Percentiles rank a stretch among this genome's conserved stretches.
These are phyloP conservation scores for Tetrastigma voinierianum DNA, from an alignment of 164 flowering plant genomes.

Conservation along the genomic window DNA sequence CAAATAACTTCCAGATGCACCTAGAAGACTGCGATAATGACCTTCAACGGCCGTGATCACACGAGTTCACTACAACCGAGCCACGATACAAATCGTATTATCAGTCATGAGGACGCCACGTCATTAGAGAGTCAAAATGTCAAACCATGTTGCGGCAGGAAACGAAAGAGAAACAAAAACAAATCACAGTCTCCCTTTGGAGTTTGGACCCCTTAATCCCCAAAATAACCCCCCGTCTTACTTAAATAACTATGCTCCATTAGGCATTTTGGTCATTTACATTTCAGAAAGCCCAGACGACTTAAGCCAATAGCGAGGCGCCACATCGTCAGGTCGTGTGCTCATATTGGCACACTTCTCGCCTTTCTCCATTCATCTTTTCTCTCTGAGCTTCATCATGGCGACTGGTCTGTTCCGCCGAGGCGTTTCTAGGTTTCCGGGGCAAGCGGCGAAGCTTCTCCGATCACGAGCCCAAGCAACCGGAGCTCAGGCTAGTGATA, in stretches of 20 bases:
- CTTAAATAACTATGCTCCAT: too few relatives aligned
- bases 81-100: conserved; percentile 3
- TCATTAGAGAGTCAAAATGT: conserved; percentile 1
- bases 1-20: background rate
- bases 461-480: conserved; percentile 36
- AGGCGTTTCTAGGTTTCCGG: conserved; percentile 25
- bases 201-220: background rate
- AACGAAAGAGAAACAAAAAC: background rate
- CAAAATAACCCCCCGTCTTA: background rate
- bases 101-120: conserved; percentile 10
- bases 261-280: conserved; percentile 5
- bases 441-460: conserved; percentile 25
- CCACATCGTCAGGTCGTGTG: too few relatives aligned
- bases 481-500: conserved; percentile 44
- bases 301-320: too few relatives aligned
- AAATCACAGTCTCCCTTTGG: background rate
- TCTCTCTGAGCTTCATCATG: conserved; percentile 26
- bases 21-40: too few relatives aligned
- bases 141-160: background rate
- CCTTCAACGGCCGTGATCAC: background rate
- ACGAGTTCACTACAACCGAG: conserved; percentile 15
- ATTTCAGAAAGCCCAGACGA: too few relatives aligned
- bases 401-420: conserved; percentile 49
- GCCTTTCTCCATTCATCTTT: conserved; percentile 4
- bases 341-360: too few relatives aligned